Percentiles rank a stretch among this genome's conserved stretches.
Conservation (phyloP, 2,329 filamentous ascomycete genomes). For the Colletotrichum sp. region DNA sequence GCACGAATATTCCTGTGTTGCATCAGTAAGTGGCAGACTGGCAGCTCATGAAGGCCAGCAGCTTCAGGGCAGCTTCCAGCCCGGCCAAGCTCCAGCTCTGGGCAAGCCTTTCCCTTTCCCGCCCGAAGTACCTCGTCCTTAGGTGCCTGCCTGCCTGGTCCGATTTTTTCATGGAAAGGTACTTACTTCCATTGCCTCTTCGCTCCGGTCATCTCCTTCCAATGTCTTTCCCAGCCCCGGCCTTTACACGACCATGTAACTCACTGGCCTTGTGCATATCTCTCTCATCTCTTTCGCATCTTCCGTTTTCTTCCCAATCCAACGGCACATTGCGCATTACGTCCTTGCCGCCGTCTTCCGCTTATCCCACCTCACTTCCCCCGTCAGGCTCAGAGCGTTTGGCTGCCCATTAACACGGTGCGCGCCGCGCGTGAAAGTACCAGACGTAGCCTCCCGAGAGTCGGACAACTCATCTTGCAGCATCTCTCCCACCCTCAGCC, state of each 20-base stretch:
- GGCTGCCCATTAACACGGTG: neutral
- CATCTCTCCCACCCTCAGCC: constrained; percentile 4
- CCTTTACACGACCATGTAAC: constrained; percentile 9
- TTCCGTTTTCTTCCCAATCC: neutral
- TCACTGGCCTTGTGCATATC: neutral
- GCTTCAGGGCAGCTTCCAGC: neutral
- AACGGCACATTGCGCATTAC: neutral
- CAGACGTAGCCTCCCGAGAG: neutral
- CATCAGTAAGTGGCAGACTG: neutral
- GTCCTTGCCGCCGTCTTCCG: neutral
- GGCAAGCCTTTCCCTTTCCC: neutral
- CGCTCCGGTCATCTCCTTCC: neutral
- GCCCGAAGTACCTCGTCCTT: neutral
- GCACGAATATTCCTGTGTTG: neutral
- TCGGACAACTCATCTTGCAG: constrained; percentile 25
- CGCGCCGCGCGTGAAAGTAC: neutral
- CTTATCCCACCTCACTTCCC: neutral
- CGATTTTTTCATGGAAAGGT: neutral
- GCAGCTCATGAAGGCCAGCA: neutral
- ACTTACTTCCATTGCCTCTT: neutral
- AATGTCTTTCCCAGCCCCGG: constrained; percentile 1
- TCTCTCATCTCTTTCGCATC: neutral
- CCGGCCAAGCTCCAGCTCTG: constrained; percentile 2
- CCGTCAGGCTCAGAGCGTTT: neutral
- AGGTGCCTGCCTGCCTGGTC: neutral